These are phyloP conservation scores for Agaricus sinodeliciosus DNA, from an alignment of 768 basidiomycete species.

Conservation along the genomic window DNA sequence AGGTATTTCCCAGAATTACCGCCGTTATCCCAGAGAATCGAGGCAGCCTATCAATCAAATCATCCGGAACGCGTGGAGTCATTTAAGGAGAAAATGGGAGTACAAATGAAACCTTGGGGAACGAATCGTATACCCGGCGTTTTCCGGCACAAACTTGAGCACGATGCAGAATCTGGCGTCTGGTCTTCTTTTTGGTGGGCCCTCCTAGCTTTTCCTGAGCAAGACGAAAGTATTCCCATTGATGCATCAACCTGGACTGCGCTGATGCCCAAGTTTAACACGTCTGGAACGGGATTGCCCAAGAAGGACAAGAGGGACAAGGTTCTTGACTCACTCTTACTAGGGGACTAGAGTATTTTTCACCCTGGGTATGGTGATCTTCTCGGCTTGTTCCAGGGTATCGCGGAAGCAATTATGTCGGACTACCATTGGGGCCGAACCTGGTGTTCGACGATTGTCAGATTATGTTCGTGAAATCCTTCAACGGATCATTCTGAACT, in stretches of 20 bases:
- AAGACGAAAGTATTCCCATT: background rate
- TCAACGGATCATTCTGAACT: slow-evolving; percentile 11
- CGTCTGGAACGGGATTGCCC: background rate
- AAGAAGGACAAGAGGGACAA: background rate
- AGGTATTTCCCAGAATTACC: background rate
- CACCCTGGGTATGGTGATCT: slow-evolving; percentile 3
- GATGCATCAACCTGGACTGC: background rate
- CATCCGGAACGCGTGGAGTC: background rate
- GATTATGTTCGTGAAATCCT: slow-evolving; percentile 11
- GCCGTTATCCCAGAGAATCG: background rate
- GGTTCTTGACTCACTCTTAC: background rate
- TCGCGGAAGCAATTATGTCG: background rate
- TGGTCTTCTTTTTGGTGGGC: slow-evolving; percentile 8
- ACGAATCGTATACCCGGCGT: background rate
- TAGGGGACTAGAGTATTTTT: background rate
- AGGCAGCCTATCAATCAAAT: background rate
- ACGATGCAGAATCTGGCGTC: slow-evolving; percentile 7
- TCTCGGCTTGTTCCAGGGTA: background rate
- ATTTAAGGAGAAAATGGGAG: background rate
- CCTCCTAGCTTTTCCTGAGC: background rate
- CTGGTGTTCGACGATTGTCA: background rate
- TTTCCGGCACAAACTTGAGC: slow-evolving; percentile 4
- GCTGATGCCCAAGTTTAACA: background rate
- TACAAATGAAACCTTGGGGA: background rate
- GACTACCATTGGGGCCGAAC: slow-evolving; percentile 9